Base-by-base conservation (phyloP, 2,329 filamentous ascomycete species). In the Trichoderma guizhouense region DNA sequence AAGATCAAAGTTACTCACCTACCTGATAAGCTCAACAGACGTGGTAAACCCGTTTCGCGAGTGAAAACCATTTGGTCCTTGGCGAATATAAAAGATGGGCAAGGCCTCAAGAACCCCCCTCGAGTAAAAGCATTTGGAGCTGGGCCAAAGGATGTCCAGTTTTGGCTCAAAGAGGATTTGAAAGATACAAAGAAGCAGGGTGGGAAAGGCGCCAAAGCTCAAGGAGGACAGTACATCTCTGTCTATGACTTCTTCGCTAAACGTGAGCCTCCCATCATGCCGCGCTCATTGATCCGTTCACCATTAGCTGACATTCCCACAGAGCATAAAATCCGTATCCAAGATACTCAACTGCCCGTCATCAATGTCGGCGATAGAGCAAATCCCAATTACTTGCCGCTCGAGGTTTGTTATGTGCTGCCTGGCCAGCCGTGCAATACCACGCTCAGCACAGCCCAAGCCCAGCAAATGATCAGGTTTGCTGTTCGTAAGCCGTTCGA, bases 301-400 rank as follows among this genome's bases (percentile, higher is more conserved):
- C n/a, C 21, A 26, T 39, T 26, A 5, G 11, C 55, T 72, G 34
- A 72, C 60, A 28, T 5, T 64, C 18, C 5, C 26, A 21, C 73
- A 84, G 74, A 80, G 74, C 77, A 85, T 68, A 73, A 81, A 61
- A 77, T 85, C 79, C 72, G 73, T 71, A 24, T 81, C 74, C 11
- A 77, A 3, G 73, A 83, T 53, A 80, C 82, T 0, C 71, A 78
- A 0, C 71, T 84, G 11, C 86, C 89, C 0, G 85, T 90, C 2
- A 76, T 92, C 75, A 91, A 92, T 74, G 86, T 90, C 28, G 89
- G 89, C n/a, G 88, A 78, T 9, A 74, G 75, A 0, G 78, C 83
- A 0, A 82, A 86, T 18, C 88, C 90, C 0, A 83, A 81, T 5
- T 91, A 90, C 73, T 74, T 92, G 2, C 90, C 90, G 0, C 79